Base-by-base conservation (phyloP, 1,284 basidiomycete species). In the Blastosporella zonata region DNA sequence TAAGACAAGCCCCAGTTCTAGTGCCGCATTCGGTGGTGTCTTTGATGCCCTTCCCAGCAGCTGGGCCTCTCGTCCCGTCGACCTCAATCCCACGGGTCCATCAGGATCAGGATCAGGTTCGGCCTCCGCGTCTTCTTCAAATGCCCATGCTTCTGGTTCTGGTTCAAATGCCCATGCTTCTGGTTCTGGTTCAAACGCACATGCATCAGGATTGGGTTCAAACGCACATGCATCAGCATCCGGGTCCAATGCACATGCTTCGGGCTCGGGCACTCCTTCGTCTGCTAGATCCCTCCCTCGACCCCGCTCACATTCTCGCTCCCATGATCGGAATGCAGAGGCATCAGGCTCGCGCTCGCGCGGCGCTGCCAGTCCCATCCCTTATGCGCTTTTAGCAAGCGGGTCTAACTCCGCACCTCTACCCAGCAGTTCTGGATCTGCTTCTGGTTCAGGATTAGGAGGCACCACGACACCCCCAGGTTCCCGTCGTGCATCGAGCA, bases 41-140 rank as follows among this genome's bases (percentile, higher is more conserved):
- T 60, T 62, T 28, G 61, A 62, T 44, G 55, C 54, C 10, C 57
- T 65, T 13, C 62, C 64, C 6, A 57, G 49, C 18, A 62, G 61
- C 6, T 66, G 64, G 64, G 62, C 59, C 1, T 62, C 61, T 1
- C 49, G 59, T 25, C 63, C 62, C 7, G 55, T 61, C 9, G 63
- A 62, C 46, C 51, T 66, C 18, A 55, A 59, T 27, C 50, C 53
- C 3, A 51, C 48, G 5, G 20, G 21, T 6, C 29, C 39, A 9
- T 40, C 35, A 12, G 25, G 10, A 20, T 46, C 44, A 17, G 18
- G 27, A 2, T 31, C 44, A 18, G 22, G 25, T 9, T 13, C 20
- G 1, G 2, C 31, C 13, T 15, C 5, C 17, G 27, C 41, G 5
- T 13, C 18, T 43, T 5, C 13, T 6, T 28, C 23, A 12, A 45